Conservation (phyloP, 2,329 filamentous ascomycete species). For the Aspergillus jensenii region DNA sequence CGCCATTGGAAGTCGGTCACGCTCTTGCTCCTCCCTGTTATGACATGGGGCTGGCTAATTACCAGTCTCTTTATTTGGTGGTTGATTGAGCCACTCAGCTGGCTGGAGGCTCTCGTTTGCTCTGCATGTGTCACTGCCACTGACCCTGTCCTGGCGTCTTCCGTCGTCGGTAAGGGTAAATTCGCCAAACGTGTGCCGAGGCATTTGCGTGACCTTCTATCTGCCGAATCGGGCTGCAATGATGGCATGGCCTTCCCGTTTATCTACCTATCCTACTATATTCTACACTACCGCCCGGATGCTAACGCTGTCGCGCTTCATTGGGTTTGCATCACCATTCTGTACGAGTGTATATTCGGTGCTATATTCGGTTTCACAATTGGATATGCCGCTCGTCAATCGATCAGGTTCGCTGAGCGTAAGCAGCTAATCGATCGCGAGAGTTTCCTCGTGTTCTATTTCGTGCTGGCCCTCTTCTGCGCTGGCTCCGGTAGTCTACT, state of each 20-base stretch:
- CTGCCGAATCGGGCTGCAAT: conserved; percentile 96
- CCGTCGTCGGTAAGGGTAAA: conserved; percentile 97
- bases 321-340: conserved; percentile 84
- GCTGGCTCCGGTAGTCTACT: conserved; percentile 89
- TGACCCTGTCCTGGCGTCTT: conserved; percentile 93
- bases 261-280: conserved; percentile 86
- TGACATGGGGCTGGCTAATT: conserved; percentile 84
- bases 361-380: conserved; percentile 83
- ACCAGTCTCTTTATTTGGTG: conserved; percentile 95
- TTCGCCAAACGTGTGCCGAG: conserved; percentile 97
- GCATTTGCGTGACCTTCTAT: conserved; percentile 91
- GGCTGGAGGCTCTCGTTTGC: conserved; percentile 84
- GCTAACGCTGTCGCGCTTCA: conserved; percentile 71
- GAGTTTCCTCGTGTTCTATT: conserved; percentile 98
- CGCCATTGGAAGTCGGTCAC: conserved; percentile 92
- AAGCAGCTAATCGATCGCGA: conserved; percentile 88
- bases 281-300: conserved; percentile 75
- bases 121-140: conserved; percentile 96
- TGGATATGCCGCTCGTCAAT: conserved; percentile 86
- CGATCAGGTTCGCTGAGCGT: conserved; percentile 84
- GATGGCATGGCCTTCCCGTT: conserved; percentile 99
- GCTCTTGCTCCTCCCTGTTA: conserved; percentile 86
- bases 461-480: conserved; percentile 91
- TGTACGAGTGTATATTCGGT: conserved; percentile 96
- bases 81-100: conserved; percentile 74